Percentiles rank a stretch among this genome's conserved stretches.
Conservation (phyloP, 768 basidiomycete species). For the Russula ochroleuca region DNA sequence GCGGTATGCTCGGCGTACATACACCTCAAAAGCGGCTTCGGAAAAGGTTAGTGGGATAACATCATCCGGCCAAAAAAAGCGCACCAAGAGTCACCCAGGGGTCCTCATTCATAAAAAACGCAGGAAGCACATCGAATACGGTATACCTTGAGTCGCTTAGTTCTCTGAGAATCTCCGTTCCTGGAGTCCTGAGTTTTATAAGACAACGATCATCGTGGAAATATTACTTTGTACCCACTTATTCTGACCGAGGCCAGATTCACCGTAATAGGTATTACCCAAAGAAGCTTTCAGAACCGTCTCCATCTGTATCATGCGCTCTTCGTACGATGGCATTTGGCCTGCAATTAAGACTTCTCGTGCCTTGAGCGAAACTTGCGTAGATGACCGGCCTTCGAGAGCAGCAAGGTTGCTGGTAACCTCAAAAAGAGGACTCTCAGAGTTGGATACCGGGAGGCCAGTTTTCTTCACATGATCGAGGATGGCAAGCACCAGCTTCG, state of each 20-base stretch:
- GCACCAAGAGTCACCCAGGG: constrained; percentile 77
- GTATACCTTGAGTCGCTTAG: constrained; percentile 95
- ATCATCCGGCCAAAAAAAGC: constrained; percentile 28
- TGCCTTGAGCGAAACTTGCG: constrained; percentile 86
- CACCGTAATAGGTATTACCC: constrained; percentile 84
- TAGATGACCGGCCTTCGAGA: constrained; percentile 91
- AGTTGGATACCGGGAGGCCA: constrained; percentile 66
- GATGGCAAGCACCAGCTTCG: constrained; percentile 78
- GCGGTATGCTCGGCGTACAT: constrained; percentile 91
- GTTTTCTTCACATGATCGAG: constrained; percentile 87
- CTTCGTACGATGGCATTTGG: constrained; percentile 96
- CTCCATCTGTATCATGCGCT: constrained; percentile 92
- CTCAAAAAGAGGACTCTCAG: constrained; percentile 68
- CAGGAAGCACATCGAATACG: constrained; percentile 93
- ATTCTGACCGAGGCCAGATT: constrained; percentile 65
- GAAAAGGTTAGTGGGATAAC: constrained; percentile 3
- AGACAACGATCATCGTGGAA: background rate
- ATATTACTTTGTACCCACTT: constrained; percentile 26
- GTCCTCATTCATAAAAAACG: constrained; percentile 89
- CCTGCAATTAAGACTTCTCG: constrained; percentile 95
- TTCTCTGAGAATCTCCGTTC: constrained; percentile 83
- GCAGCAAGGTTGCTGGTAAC: constrained; percentile 78
- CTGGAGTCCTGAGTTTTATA: constrained; percentile 56
- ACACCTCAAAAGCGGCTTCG: constrained; percentile 90
- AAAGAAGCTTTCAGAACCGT: constrained; percentile 85